A percentile compares a stretch with the other conserved stretches of the same genome.
Conservation (phyloP, 169 alveolate genomes). For the Cyclospora cayetanensis region DNA sequence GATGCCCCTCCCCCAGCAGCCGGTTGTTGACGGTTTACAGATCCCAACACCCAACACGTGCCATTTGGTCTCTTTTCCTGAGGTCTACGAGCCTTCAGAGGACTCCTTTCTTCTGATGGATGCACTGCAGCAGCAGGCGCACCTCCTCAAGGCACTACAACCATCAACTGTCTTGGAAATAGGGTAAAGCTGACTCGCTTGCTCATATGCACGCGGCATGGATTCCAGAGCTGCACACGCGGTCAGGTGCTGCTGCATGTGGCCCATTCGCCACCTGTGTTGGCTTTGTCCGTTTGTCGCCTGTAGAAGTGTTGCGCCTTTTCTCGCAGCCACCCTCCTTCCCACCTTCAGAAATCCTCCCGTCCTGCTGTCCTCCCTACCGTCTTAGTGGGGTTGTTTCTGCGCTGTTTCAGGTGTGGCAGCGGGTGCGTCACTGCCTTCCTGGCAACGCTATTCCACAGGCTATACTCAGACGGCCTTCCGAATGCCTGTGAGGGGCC, state of each 20-base stretch:
- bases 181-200: conserved; percentile 45
- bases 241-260: too few relatives aligned
- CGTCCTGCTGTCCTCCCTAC: too few relatives aligned
- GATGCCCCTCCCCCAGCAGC: too few relatives aligned
- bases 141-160: background rate
- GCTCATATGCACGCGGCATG: too few relatives aligned
- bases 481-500: background rate
- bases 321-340: too few relatives aligned
- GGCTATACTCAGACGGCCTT: background rate
- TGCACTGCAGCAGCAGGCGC: background rate
- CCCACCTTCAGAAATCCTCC: too few relatives aligned
- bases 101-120: conserved; percentile 42
- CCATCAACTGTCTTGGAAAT: conserved; percentile 29
- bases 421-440: conserved; percentile 1
- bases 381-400: too few relatives aligned
- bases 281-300: too few relatives aligned
- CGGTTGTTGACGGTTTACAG: too few relatives aligned
- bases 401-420: conserved; percentile 46
- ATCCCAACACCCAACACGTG: background rate
- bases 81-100: conserved; percentile 36
- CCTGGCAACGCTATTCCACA: background rate
- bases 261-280: too few relatives aligned
- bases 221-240: too few relatives aligned
- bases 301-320: too few relatives aligned
- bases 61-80: background rate